phyloP scores from a whole-genome alignment of 140 eudicot genomes.

The Oenanthe javanica region DNA sequence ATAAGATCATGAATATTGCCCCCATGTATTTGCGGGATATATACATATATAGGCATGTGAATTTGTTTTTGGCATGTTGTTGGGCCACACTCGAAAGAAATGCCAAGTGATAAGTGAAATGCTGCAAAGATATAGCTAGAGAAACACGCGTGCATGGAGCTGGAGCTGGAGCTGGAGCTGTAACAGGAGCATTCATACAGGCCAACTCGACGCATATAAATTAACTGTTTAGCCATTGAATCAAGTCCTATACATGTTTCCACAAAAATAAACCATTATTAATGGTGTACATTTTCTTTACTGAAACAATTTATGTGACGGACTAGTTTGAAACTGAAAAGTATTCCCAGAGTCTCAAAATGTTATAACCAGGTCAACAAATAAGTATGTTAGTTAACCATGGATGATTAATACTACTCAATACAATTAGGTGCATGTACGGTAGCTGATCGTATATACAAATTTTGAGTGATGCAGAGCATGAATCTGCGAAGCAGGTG shows the following conservation, averaged over 20 bases:
- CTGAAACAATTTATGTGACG: too few species aligned
- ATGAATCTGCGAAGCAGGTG: too few species aligned
- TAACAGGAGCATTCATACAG: background rate
- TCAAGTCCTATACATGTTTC: background rate
- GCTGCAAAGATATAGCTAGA: background rate
- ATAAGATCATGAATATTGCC: background rate
- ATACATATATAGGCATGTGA: background rate
- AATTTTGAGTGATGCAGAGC: too few species aligned
- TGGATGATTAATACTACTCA: background rate
- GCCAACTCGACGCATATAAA: background rate
- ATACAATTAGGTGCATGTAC: too few species aligned
- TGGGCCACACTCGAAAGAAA: background rate
- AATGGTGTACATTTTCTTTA: too few species aligned
- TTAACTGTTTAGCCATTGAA: background rate
- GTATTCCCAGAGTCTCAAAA: too few species aligned
- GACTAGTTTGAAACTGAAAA: too few species aligned
- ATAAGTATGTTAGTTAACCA: too few species aligned
- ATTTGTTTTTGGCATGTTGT: background rate
- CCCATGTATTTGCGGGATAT: background rate
- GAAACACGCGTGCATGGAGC: background rate
- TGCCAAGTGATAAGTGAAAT: background rate
- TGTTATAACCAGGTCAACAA: too few species aligned
- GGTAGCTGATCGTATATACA: too few species aligned
- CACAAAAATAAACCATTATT: background rate
- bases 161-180: background rate